phyloP scores from a whole-genome alignment of 2,329 filamentous ascomycete genomes.

The Verticillium zaregamsianum region DNA sequence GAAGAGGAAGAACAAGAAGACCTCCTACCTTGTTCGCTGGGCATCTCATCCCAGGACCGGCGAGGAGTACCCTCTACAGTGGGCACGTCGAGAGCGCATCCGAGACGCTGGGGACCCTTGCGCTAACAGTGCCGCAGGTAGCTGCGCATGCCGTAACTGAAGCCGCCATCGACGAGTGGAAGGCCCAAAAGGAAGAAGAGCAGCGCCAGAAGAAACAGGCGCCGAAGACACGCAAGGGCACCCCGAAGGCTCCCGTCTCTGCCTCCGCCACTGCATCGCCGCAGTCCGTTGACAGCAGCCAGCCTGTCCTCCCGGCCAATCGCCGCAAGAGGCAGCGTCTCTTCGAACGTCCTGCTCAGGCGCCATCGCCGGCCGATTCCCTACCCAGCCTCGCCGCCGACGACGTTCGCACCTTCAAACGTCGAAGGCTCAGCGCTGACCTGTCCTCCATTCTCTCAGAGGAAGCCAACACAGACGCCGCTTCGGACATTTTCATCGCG shows the following conservation, averaged over 20 bases:
- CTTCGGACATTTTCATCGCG: conserved; percentile 8
- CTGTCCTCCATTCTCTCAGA: conserved; percentile 5
- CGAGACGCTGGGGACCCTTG: not conserved
- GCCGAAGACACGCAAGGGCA: not conserved
- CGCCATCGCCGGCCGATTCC: not conserved
- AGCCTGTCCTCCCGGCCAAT: conserved; percentile 4
- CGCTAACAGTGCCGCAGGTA: conserved; percentile 1
- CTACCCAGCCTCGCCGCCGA: conserved; percentile 1
- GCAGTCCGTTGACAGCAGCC: conserved; percentile 6
- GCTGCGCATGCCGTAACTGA: conserved; percentile 22
- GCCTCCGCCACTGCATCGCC: not conserved
- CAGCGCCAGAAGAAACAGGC: not conserved
- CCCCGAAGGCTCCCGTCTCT: not conserved
- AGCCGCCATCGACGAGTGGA: conserved; percentile 28
- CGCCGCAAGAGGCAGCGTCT: conserved; percentile 4
- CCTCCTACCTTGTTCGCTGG: conserved; percentile 35
- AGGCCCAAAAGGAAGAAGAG: conserved; percentile 14
- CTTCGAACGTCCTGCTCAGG: not conserved
- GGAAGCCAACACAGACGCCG: conserved; percentile 8
- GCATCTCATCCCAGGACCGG: conserved; percentile 26
- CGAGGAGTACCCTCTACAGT: conserved; percentile 26
- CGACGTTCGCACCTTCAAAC: conserved; percentile 1
- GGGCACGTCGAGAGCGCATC: conserved; percentile 19
- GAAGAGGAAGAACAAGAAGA: conserved; percentile 16
- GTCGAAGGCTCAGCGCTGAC: conserved; percentile 3